Conservation (phyloP, 345 rosid genomes). For the Fremontodendron californicum region DNA sequence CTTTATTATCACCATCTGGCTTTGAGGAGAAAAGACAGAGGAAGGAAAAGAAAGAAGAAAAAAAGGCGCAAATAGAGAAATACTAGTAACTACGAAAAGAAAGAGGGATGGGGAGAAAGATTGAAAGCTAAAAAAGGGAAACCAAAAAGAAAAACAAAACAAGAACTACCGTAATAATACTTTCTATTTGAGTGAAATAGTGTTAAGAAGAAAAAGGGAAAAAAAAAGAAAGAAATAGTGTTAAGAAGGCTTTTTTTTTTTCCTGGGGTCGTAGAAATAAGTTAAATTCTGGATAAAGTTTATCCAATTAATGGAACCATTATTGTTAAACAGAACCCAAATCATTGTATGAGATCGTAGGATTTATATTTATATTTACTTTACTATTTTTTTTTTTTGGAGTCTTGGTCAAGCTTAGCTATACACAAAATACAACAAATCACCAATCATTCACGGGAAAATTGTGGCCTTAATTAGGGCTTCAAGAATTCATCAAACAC, state of each 20-base stretch:
- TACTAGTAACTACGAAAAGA: no score
- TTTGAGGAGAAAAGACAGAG: not conserved
- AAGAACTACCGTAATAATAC: not conserved
- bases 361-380: not conserved
- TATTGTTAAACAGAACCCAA: not conserved
- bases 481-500: conserved; percentile 13
- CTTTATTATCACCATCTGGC: not conserved
- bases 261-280: no score
- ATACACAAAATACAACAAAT: not conserved
- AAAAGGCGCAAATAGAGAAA: no score
- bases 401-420: not conserved
- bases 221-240: no score
- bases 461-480: conserved; percentile 21
- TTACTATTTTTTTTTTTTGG: not conserved
- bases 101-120: not conserved
- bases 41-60: not conserved
- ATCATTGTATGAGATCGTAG: not conserved
- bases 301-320: not conserved
- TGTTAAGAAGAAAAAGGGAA: no score
- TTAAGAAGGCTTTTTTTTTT: no score
- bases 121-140: not conserved
- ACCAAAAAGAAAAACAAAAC: not conserved
- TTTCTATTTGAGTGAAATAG: not conserved
- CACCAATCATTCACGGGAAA: conserved; percentile 26
- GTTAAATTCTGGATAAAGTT: not conserved